Percentiles rank a stretch among this genome's conserved stretches.
Conservation (phyloP, 352 stramenopile genomes). For the Phytopythium cucurbitacearum region DNA sequence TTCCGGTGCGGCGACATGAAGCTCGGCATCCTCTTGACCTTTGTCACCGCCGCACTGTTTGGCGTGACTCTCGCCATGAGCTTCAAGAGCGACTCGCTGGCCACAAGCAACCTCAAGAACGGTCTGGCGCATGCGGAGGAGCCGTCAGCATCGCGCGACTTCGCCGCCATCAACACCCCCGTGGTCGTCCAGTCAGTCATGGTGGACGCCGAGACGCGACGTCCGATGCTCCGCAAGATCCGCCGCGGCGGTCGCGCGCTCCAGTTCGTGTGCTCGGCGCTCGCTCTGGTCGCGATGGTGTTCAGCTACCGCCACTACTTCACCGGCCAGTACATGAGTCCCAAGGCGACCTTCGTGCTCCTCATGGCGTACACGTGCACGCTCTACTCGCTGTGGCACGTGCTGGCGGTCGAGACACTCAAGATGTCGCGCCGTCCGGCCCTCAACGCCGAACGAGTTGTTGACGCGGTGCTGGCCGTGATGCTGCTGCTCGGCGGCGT, state of each 20-base stretch:
- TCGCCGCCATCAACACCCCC: slow-evolving; percentile 19
- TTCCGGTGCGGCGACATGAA: slow-evolving; percentile 45
- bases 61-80: slow-evolving; percentile 25
- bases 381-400: slow-evolving; percentile 43
- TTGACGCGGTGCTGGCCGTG: slow-evolving; percentile 27
- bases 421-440: slow-evolving; percentile 29
- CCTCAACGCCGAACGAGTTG: slow-evolving; percentile 24
- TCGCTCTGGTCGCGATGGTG: slow-evolving; percentile 25
- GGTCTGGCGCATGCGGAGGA: slow-evolving; percentile 22
- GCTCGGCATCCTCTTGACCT: slow-evolving; percentile 29
- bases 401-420: slow-evolving; percentile 32
- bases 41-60: slow-evolving; percentile 32
- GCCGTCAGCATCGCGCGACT: slow-evolving; percentile 17
- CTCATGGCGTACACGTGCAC: slow-evolving; percentile 35
- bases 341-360: slow-evolving; percentile 37
- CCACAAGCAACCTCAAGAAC: slow-evolving; percentile 12
- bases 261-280: slow-evolving; percentile 26
- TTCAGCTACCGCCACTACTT: slow-evolving; percentile 41
- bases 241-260: slow-evolving; percentile 24
- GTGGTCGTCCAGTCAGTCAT: slow-evolving; percentile 9
- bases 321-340: slow-evolving; percentile 37
- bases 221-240: slow-evolving; percentile 20
- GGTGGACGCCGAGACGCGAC: slow-evolving; percentile 16
- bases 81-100: slow-evolving; percentile 20
- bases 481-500: slow-evolving; percentile 27